Percentiles rank a stretch among this genome's conserved stretches.
These are phyloP conservation scores for Aeschynomene evenia DNA, from an alignment of 306 rosid species.

Conservation along the genomic window DNA sequence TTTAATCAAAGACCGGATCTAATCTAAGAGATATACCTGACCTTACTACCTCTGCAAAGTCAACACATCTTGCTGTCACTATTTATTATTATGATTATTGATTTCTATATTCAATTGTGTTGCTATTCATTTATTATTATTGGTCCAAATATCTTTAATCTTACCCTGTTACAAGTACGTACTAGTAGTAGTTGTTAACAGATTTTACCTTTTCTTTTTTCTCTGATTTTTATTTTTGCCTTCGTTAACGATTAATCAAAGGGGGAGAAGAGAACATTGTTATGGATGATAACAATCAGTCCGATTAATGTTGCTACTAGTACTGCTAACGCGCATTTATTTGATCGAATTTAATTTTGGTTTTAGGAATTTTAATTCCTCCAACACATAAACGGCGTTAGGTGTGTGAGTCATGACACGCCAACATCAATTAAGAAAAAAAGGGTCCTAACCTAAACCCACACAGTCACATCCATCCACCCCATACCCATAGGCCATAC, in stretches of 20 bases:
- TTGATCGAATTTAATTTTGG: background rate
- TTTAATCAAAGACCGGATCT: background rate
- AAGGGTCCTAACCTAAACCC: background rate
- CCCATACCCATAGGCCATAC: too few relatives aligned
- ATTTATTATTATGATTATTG: too few relatives aligned
- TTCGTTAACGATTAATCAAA: background rate
- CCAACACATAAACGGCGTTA: constrained; percentile 4
- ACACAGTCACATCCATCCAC: background rate
- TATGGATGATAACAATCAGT: background rate
- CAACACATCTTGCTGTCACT: background rate
- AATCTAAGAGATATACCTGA: background rate
- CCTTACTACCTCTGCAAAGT: background rate
- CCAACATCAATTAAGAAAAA: background rate
- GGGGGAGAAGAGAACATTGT: too few relatives aligned
- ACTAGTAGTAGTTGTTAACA: background rate
- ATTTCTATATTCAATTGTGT: too few relatives aligned
- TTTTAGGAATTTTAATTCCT: background rate
- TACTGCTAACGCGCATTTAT: too few relatives aligned
- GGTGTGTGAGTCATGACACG: background rate
- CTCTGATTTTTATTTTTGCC: background rate
- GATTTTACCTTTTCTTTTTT: background rate
- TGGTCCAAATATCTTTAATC: background rate
- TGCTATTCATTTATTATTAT: too few relatives aligned
- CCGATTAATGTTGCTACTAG: background rate
- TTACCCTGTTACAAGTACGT: background rate